phyloP scores from a whole-genome alignment of 2,329 filamentous ascomycete species.

The Teratosphaeria zuluensis region DNA sequence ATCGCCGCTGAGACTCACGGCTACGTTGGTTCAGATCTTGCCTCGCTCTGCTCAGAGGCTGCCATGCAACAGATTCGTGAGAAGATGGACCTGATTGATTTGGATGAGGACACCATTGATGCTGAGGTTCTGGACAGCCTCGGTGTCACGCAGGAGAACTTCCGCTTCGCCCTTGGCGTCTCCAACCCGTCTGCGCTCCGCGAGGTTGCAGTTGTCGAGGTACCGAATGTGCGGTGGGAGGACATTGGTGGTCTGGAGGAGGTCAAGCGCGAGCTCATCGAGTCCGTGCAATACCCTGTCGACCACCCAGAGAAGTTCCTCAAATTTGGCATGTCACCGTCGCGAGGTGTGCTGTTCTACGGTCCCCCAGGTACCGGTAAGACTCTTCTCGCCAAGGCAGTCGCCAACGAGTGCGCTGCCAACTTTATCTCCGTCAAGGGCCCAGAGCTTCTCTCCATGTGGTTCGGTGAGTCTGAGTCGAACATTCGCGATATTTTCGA shows the following conservation, averaged over 20 bases:
- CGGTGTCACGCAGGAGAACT: constrained; percentile 99
- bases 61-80: constrained; percentile 99
- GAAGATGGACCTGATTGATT: constrained; percentile 99
- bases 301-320: constrained; percentile 99
- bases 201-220: constrained; percentile 97
- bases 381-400: constrained; percentile 97
- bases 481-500: constrained; percentile 99
- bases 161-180: constrained; percentile 94
- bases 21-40: constrained; percentile 97
- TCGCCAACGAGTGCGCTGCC: constrained; percentile 97
- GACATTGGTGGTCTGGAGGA: constrained; percentile 97
- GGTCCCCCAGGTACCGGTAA: constrained; percentile 99
- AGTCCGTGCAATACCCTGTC: constrained; percentile 97
- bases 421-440: constrained; percentile 99
- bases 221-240: constrained; percentile 98
- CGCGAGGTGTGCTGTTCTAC: constrained; percentile 96
- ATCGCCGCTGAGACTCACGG: constrained; percentile 97
- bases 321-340: constrained; percentile 98
- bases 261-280: constrained; percentile 99
- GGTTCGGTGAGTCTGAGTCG: constrained; percentile 99
- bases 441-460: constrained; percentile 97
- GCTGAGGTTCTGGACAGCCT: constrained; percentile 96
- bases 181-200: constrained; percentile 98
- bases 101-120: constrained; percentile 98
- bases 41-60: constrained; percentile 95